Conservation (phyloP, 352 stramenopile genomes). For the Globisporangium echinulatum region DNA sequence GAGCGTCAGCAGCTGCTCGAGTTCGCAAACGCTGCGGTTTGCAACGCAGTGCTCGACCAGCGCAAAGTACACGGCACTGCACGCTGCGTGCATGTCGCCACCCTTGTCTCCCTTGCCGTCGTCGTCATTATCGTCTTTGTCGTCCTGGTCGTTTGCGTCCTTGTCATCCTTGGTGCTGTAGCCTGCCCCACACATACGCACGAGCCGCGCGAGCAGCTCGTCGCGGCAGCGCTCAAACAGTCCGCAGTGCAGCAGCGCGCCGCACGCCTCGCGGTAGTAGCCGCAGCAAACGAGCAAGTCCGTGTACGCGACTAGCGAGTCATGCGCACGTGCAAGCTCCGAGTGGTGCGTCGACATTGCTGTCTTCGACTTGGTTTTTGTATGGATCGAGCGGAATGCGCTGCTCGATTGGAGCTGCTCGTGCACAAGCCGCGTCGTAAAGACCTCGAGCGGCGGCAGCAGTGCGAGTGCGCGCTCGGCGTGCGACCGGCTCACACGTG, state of each 20-base stretch:
- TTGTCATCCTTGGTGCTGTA: background rate
- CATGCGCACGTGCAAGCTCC: no score
- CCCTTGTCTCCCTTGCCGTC: conserved; percentile 7
- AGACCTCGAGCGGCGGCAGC: conserved; percentile 45
- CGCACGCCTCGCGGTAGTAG: conserved; percentile 44
- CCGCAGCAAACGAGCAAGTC: conserved; percentile 48
- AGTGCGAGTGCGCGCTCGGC: conserved; percentile 62
- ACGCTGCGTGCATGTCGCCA: conserved; percentile 8
- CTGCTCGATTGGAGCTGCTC: conserved; percentile 2
- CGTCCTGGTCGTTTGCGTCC: background rate
- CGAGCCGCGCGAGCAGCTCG: conserved; percentile 20
- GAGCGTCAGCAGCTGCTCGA: conserved; percentile 39
- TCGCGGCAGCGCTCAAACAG: conserved; percentile 59
- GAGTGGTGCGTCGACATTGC: no score
- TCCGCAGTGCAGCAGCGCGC: conserved; percentile 49
- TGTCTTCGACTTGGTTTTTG: no score
- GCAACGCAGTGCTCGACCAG: conserved; percentile 60
- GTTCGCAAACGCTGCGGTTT: conserved; percentile 30
- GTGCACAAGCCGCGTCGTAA: conserved; percentile 26
- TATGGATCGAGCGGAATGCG: no score
- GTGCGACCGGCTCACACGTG: conserved; percentile 37
- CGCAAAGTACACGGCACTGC: conserved; percentile 52
- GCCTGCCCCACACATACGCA: background rate
- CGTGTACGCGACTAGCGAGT: conserved; percentile 54
- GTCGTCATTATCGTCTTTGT: background rate